Percentiles rank a stretch among this genome's conserved stretches.
These are phyloP conservation scores for Allium sativum DNA, from an alignment of 106 monocot species.

Conservation along the genomic window DNA sequence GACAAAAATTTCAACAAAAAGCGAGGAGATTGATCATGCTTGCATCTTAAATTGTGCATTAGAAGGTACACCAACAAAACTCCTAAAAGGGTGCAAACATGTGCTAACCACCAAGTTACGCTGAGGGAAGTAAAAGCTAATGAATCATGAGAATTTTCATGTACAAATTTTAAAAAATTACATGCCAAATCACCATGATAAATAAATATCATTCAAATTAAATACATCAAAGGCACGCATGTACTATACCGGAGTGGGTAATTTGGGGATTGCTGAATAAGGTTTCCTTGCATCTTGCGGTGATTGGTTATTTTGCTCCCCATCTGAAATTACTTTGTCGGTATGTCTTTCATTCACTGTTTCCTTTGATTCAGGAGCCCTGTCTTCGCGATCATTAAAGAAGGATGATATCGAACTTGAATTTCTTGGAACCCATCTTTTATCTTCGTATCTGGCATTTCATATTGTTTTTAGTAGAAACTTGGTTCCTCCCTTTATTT, in stretches of 20 bases:
- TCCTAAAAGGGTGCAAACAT: no score
- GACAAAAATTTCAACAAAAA: no score
- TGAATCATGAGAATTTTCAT: no score
- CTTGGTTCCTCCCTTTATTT: no score
- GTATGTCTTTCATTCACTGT: slow-evolving; percentile 19
- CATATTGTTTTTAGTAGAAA: neutral
- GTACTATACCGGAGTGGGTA: slow-evolving; percentile 33
- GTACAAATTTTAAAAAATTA: no score
- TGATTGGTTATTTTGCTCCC: slow-evolving; percentile 22
- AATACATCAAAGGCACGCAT: slow-evolving; percentile 2
- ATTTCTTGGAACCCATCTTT: slow-evolving; percentile 77
- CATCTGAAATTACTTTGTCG: slow-evolving; percentile 17
- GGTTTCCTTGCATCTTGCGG: slow-evolving; percentile 20
- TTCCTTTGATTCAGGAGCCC: slow-evolving; percentile 8
- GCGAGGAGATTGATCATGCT: no score
- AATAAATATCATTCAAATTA: neutral
- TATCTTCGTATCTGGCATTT: slow-evolving; percentile 77
- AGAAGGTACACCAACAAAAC: no score
- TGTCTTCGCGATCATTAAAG: slow-evolving; percentile 25
- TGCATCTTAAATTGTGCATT: no score
- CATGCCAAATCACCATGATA: no score
- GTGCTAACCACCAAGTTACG: no score
- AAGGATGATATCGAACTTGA: slow-evolving; percentile 23
- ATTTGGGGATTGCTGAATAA: slow-evolving; percentile 26
- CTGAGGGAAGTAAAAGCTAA: no score